A percentile compares a stretch with the other conserved stretches of the same genome.
Conservation (phyloP, 345 rosid species). For the Dipteronia sinensis region DNA sequence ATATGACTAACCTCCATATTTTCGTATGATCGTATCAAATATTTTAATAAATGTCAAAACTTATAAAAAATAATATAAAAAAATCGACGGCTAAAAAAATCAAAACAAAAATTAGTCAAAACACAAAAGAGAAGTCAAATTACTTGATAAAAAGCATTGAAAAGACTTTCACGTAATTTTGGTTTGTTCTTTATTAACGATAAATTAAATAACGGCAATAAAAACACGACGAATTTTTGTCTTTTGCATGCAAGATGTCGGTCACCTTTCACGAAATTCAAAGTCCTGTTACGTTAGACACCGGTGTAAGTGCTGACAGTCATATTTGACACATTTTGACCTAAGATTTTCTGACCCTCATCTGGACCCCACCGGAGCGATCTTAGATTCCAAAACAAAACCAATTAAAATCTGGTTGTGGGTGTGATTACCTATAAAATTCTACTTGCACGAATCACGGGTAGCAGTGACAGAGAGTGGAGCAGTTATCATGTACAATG, state of each 20-base stretch:
- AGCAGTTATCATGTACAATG: neutral
- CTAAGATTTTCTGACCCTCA: neutral
- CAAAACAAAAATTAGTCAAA: neutral
- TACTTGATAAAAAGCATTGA: neutral
- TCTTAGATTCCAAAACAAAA: neutral
- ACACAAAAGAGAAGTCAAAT: neutral
- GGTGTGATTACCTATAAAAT: constrained; percentile 18
- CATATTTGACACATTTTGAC: constrained; percentile 9
- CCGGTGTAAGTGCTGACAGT: constrained; percentile 10
- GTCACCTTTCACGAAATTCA: constrained; percentile 34
- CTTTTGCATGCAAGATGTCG: constrained; percentile 18
- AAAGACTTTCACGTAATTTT: neutral
- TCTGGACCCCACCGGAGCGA: neutral
- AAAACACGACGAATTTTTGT: neutral
- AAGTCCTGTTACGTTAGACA: constrained; percentile 23
- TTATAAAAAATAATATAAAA: no score
- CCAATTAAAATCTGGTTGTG: neutral
- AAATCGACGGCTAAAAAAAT: no score
- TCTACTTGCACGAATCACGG: constrained; percentile 20
- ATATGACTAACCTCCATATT: no score
- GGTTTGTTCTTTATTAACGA: no score
- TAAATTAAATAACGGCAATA: neutral
- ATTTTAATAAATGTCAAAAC: no score
- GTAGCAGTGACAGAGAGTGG: neutral
- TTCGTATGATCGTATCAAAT: no score